Conservation (phyloP, 257 asterid species). For the Salvia splendens region DNA sequence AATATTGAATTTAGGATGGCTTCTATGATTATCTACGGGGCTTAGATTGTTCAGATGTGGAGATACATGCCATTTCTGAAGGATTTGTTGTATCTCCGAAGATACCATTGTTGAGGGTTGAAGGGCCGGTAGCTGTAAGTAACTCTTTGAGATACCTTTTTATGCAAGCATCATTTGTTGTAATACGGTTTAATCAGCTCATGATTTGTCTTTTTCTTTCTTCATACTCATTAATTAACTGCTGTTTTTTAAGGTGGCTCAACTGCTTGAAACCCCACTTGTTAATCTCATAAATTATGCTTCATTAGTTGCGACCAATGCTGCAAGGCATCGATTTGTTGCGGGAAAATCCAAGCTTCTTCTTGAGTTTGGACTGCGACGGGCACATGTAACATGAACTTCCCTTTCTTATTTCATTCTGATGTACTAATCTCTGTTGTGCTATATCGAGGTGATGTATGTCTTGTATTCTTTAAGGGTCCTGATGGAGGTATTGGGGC, state of each 20-base stretch:
- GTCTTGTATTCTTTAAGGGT: constrained; percentile 57
- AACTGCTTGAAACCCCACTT: constrained; percentile 93
- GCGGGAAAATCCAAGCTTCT: constrained; percentile 94
- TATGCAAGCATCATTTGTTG: not conserved
- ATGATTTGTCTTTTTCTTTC: not conserved
- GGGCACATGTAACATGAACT: constrained; percentile 74
- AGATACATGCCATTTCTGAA: constrained; percentile 89
- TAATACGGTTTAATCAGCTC: not conserved
- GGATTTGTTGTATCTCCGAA: constrained; percentile 94
- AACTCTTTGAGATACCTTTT: constrained; percentile 21
- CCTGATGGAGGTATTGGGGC: constrained; percentile 99
- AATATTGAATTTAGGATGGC: constrained; percentile 55
- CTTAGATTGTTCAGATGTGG: constrained; percentile 84
- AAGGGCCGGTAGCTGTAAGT: constrained; percentile 97
- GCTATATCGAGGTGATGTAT: constrained; percentile 21
- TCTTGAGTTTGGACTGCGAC: constrained; percentile 93
- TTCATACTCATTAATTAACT: constrained; percentile 3
- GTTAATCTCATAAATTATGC: constrained; percentile 89
- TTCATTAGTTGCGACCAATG: constrained; percentile 96
- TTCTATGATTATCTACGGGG: constrained; percentile 82
- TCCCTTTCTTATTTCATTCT: constrained; percentile 26
- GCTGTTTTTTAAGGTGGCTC: constrained; percentile 74
- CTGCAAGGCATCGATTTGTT: constrained; percentile 98
- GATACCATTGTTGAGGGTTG: constrained; percentile 92
- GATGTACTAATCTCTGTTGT: constrained; percentile 22